phyloP scores from a whole-genome alignment of 768 basidiomycete genomes.

The Cystobasidium onofrii region DNA sequence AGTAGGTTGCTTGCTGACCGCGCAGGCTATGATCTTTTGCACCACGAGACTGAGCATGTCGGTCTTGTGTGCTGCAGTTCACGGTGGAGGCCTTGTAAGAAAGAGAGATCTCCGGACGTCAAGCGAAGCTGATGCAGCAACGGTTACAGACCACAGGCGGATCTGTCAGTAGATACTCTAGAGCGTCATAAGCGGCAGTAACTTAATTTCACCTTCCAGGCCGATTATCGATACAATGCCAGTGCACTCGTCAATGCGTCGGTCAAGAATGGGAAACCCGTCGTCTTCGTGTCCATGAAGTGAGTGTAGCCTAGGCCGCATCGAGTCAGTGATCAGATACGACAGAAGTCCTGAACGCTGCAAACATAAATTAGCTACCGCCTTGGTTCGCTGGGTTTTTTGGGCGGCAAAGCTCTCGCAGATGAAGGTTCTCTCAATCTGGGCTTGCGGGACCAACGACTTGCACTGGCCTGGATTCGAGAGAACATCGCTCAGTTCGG shows the following conservation, averaged over 20 bases:
- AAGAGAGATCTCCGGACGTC: too few species aligned
- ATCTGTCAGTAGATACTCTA: neutral
- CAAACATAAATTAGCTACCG: too few species aligned
- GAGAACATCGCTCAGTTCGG: slow-evolving; percentile 61
- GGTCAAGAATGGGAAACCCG: neutral
- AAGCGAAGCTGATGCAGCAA: too few species aligned
- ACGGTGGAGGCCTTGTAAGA: neutral
- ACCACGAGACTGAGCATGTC: too few species aligned
- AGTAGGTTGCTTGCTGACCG: neutral
- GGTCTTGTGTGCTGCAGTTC: neutral
- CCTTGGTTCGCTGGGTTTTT: neutral
- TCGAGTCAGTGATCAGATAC: neutral
- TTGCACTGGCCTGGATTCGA: slow-evolving; percentile 55
- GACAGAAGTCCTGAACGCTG: too few species aligned
- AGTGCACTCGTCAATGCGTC: neutral
- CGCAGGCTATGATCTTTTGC: too few species aligned
- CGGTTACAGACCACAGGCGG: neutral
- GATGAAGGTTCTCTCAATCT: neutral
- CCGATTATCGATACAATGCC: neutral
- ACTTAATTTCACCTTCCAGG: neutral
- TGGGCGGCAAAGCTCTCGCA: neutral
- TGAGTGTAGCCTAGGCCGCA: neutral
- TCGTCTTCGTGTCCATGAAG: neutral
- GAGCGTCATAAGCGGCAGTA: too few species aligned
- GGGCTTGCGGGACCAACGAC: slow-evolving; percentile 44